These are phyloP conservation scores for Corylus avellana DNA, from an alignment of 306 rosid species.

Conservation along the genomic window DNA sequence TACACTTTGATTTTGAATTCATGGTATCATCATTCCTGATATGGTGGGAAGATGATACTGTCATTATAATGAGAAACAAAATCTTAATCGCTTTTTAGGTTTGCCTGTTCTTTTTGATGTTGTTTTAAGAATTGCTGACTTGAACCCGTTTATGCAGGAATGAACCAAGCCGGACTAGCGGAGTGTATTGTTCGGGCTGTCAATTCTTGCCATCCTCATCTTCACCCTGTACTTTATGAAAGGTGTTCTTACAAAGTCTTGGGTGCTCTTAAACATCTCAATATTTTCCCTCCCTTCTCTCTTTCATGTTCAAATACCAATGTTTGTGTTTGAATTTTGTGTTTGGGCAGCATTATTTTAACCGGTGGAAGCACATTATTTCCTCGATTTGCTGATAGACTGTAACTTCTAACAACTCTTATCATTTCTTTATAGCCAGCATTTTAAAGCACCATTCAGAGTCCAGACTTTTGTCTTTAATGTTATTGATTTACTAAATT, in stretches of 20 bases:
- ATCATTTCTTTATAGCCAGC: not conserved
- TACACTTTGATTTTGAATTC: too few relatives aligned
- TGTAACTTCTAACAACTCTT: slow-evolving; percentile 52
- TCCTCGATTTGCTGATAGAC: slow-evolving; percentile 79
- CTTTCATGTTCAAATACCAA: slow-evolving; percentile 10
- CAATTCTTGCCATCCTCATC: slow-evolving; percentile 78
- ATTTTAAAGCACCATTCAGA: not conserved
- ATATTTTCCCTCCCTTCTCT: not conserved
- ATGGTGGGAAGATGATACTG: too few relatives aligned
- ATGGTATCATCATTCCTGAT: too few relatives aligned
- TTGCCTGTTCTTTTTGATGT: slow-evolving; percentile 9
- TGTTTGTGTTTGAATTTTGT: slow-evolving; percentile 14
- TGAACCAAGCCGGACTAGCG: slow-evolving; percentile 94
- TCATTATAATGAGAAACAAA: not conserved
- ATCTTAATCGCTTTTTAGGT: slow-evolving; percentile 14
- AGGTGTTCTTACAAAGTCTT: slow-evolving; percentile 44
- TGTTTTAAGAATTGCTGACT: slow-evolving; percentile 21
- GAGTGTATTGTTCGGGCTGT: slow-evolving; percentile 91
- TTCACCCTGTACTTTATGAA: slow-evolving; percentile 84
- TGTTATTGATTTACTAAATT: slow-evolving; percentile 18
- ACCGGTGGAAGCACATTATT: slow-evolving; percentile 92
- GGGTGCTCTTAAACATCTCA: slow-evolving; percentile 10
- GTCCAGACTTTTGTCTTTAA: slow-evolving; percentile 6
- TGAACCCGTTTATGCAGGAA: slow-evolving; percentile 53
- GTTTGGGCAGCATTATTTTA: slow-evolving; percentile 73